Base-by-base conservation (phyloP, 441 rosid species). In the Arabidopsis lyrata region DNA sequence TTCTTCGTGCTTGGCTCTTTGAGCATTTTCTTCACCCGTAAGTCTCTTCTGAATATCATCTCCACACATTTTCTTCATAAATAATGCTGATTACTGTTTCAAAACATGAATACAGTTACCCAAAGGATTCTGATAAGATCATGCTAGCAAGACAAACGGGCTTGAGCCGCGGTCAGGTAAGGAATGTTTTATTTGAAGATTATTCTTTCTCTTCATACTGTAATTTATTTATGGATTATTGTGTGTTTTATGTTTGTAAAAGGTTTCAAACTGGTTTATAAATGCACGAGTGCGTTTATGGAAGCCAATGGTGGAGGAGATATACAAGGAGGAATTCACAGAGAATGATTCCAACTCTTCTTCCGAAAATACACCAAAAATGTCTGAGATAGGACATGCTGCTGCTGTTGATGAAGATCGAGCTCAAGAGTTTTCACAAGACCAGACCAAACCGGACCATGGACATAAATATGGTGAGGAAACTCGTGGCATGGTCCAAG, bases 1-100 rank as follows among this genome's bases (percentile, higher is more conserved):
- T 95, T 68, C 99, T 95, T 61, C 99, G 98, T 24, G 98, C 97
- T 54, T 95, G 99, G 99, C 90, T 95, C 47, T 95, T 95, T 12
- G 99, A 95, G 84, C 99, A 95, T 87, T 95, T 95, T 78, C 99
- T 95, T 75, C 96, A 95, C 61, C 99, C 99, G 99, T 95, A 87
- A 84, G 75, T 82, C 75, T 29, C 24, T 63, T 18, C 18, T 70
- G 27, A 3, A 14, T 11, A 31, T 47, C 56, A 3, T 16, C 8
- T 36, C 13, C 12, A 16, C 0, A 5, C 6, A 11, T 6, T 22
- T 27, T 66, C 20, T 65, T 52, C 54, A 10, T 14, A 29, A 35
- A 4, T 29, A 4, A 49, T 66, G 34, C 0, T 73, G 10, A 64
- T 70, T 52, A 13, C 0, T 32, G 8, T 52, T 71, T 73, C 44